Evolutionary conservation across 306 rosid species (phyloP), one percentile per base, ranked within the genome.

Genomic region (Mimosa pudica): DNA sequence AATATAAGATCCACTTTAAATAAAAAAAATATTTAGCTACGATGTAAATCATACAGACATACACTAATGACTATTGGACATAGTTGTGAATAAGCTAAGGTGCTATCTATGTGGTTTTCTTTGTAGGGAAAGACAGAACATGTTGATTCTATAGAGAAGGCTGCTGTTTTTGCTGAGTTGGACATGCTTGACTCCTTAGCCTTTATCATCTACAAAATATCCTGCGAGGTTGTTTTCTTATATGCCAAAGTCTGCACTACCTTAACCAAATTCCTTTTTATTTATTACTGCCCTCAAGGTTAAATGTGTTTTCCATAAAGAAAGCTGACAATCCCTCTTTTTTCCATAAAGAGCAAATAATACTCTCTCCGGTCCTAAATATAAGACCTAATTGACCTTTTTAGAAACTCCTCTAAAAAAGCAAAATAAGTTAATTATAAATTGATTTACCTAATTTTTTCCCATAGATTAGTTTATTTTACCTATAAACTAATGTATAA

Each of bases 161-260:
- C 71, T 48, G 70, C 67, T 62, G 52, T 62, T 38, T 67, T 38
- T 3, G 68, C 74, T 10, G 71, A 66, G 4, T 58, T 68, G 24
- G 88, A 85, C 66, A 51, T 81, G 73, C 75, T 83, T 73, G 88
- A 88, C 6, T 73, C 81, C 32, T 60, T 86, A 76, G 52, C 89
- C 78, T 75, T 68, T 52, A 35, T 86, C 58, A 85, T 88, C 79
- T 79, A 90, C 17, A 86, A 85, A 81, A 84, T 88, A 11, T 82
- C 84, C 44, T 74, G 81, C 45, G 88, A 90, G 90, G 94, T 74
- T 74, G 36, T 41, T 74, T 14, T 32, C n/a, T 48, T 14, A 30
- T 17, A 49, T 17, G 8, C 18, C 18, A 33, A 74, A 42, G 46
- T 47, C 57, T 76, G 41, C 24, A 47, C 3, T 74, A 70, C 36